These are phyloP conservation scores for Coemansia sp. DNA, from an alignment of 192 early-diverging fungal species.

Conservation along the genomic window DNA sequence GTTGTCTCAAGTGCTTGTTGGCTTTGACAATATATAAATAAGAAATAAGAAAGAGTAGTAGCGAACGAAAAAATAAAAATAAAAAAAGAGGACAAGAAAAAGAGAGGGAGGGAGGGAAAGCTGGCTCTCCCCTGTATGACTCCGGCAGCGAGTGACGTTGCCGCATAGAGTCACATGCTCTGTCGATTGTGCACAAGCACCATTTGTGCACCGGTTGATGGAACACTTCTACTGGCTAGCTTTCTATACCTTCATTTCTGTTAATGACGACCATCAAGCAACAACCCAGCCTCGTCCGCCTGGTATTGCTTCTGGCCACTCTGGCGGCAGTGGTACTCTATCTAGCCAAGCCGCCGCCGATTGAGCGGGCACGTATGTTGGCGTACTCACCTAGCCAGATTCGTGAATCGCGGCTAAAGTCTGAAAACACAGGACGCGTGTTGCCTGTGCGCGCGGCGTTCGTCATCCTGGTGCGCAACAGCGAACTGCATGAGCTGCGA, in stretches of 20 bases:
- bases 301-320: slow-evolving; percentile 16
- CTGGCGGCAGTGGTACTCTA: slow-evolving; percentile 20
- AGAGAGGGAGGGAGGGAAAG: too few species aligned
- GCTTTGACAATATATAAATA: background rate
- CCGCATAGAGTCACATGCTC: slow-evolving; percentile 7
- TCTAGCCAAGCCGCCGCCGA: slow-evolving; percentile 26
- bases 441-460: slow-evolving; percentile 37
- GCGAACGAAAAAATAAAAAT: background rate
- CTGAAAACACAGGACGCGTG: background rate
- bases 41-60: background rate
- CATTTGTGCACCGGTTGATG: background rate
- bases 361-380: slow-evolving; percentile 24
- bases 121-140: background rate
- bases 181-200: slow-evolving; percentile 6
- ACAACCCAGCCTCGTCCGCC: background rate
- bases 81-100: background rate
- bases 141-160: slow-evolving; percentile 22
- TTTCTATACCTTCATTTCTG: too few species aligned
- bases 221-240: background rate
- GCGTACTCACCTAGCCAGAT: slow-evolving; percentile 20
- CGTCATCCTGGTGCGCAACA: slow-evolving; percentile 71
- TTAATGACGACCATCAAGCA: too few species aligned
- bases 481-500: slow-evolving; percentile 64
- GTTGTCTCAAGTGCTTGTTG: background rate
- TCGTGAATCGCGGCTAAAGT: slow-evolving; percentile 36